Base-by-base conservation (phyloP, 768 basidiomycete genomes). In the Lactarius hengduanensis region DNA sequence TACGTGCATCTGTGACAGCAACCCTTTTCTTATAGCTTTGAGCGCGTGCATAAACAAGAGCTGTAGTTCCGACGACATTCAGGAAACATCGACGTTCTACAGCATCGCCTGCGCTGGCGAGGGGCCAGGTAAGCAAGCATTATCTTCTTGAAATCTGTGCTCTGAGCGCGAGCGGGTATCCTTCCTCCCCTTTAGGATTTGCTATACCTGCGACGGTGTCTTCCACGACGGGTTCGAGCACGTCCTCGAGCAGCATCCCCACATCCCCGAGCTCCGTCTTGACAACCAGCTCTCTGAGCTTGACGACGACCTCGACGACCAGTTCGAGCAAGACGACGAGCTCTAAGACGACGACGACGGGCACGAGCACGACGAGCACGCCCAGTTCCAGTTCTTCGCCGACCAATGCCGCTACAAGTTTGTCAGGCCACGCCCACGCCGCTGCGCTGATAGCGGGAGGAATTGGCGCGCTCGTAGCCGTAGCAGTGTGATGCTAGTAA, bases 391-490 rank as follows among this genome's bases (percentile, higher is more conserved):
- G 38, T 40, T 15, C 57, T 1, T 53, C 38, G 38, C 50, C 57
- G 34, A 18, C n/a, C 3, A 66, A 66, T 55, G 50, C 57, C 3
- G 65, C 65, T 2, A 41, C 26, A 2, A 28, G 22, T 26, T 15
- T 53, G 26, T 26, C 8, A 8, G 5, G 18, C 16, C 4, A 43
- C 34, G 55, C 47, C 61, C 5, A 62, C 61, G 38, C 36, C 16
- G 54, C 32, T 36, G 61, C 50, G 16, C 10, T 67, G 38, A 11
- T 67, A 13, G 61, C 20, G 9, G 61, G 61, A 10, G 66, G 50
- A 10, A 59, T 67, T 15, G 66, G 61, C 0, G 66, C 47, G 5
- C 18, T 67, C 20, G 40, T 58, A 4, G 61, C 30, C 10, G 11
- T 45, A 30, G 22, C 62, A 9, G 13, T 59, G 26, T 67, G 26